Evolutionary conservation across 2,329 filamentous ascomycete species (phyloP), one percentile per base, ranked within the genome.

Genomic region (Aspergillus proliferans): DNA sequence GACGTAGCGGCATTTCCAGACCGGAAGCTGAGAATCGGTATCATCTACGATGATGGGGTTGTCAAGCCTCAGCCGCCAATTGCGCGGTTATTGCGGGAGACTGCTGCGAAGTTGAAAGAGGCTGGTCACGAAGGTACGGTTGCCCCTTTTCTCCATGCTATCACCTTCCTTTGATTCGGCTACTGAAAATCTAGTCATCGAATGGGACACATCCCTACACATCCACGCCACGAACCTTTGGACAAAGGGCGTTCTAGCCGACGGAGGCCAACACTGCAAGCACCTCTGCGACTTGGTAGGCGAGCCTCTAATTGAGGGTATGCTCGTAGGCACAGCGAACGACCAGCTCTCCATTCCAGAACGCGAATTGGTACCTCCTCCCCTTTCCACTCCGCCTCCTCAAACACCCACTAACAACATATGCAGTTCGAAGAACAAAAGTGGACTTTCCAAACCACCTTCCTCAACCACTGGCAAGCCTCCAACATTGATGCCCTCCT

Each of bases 41-140:
- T 84, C 1, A 66, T 83, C 24, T 78, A 76, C 71, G 73, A 79
- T 61, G 81, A 85, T 51, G 79, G 76, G 0, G 71, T 84, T 6
- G 79, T 84, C 1, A 75, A 72, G 52, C 80, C 80, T 0, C 81
- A 83, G 49, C 82, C 82, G 1, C 81, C 81, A 0, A 71, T 85
- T 15, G 65, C 67, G 1, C 69, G 82, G 24, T 83, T 81, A 0
- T 60, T 87, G 45, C 63, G 68, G 2, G 62, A 71, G 5, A 67
- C 79, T 0, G 72, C 71, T 0, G 63, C 68, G 75, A 84, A 33
- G 61, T 84, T 48, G 67, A 83, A 2, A 75, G 82, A 6, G 79
- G 82, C 76, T 61, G 78, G 55, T 66, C 78, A 18, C 70, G 75
- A 53, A 73, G 77, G 59, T 62, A 51, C 38, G 24, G 4, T 30